phyloP scores from a whole-genome alignment of 139 green algal species.

The Astrephomene gubernaculifera region DNA sequence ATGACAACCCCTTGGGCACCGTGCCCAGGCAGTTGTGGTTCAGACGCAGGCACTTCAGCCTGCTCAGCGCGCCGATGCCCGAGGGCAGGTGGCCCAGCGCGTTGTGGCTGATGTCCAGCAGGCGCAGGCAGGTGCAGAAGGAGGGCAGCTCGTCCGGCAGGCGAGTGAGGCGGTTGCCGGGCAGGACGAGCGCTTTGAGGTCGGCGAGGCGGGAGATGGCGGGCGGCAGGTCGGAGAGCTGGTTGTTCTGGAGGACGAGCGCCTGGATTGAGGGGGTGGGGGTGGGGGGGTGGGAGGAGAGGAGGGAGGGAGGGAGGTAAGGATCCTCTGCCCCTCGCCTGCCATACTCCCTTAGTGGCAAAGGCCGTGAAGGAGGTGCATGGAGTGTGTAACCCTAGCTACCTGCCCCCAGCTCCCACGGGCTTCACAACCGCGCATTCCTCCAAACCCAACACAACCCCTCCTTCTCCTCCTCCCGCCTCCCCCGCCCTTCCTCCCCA shows the following conservation, averaged over 20 bases:
- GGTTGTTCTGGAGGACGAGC: slow-evolving; percentile 65
- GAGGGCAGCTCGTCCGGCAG: slow-evolving; percentile 45
- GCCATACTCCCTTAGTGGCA: too few relatives aligned
- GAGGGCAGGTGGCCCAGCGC: slow-evolving; percentile 30
- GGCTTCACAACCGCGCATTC: too few relatives aligned
- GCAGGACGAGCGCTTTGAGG: slow-evolving; percentile 47
- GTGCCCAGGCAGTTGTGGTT: slow-evolving; percentile 31
- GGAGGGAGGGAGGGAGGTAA: neutral
- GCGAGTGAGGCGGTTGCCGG: slow-evolving; percentile 47
- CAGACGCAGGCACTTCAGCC: slow-evolving; percentile 48
- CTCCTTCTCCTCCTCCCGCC: too few relatives aligned
- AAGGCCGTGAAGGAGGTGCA: too few relatives aligned
- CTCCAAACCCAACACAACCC: too few relatives aligned
- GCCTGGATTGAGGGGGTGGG: slow-evolving; percentile 54
- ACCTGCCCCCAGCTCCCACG: too few relatives aligned
- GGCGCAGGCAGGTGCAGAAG: slow-evolving; percentile 41
- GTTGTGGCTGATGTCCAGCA: slow-evolving; percentile 66
- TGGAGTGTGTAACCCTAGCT: too few relatives aligned
- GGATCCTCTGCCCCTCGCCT: too few relatives aligned
- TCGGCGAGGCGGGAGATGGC: slow-evolving; percentile 5
- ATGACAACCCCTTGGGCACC: slow-evolving; percentile 28
- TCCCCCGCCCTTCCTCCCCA: too few relatives aligned
- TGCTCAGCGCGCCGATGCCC: slow-evolving; percentile 32
- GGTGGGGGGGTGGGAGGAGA: neutral
- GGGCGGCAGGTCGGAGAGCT: slow-evolving; percentile 39